These are phyloP conservation scores for Cryptosporidium sp. DNA, from an alignment of 169 alveolate genomes.

Conservation along the genomic window DNA sequence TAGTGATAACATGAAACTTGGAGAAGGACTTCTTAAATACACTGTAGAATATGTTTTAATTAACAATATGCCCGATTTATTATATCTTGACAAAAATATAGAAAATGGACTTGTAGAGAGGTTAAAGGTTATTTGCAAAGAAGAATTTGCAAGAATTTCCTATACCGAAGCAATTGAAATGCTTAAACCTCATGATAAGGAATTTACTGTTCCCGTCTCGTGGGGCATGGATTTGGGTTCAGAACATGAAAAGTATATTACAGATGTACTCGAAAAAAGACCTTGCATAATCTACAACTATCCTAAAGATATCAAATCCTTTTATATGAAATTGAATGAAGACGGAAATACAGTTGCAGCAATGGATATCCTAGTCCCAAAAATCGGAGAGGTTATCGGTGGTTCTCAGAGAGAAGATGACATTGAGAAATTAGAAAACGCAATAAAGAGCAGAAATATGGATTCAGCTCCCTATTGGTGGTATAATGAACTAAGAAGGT, in stretches of 20 bases:
- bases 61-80: slow-evolving; percentile 93
- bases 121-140: slow-evolving; percentile 86
- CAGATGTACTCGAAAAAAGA: slow-evolving; percentile 95
- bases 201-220: slow-evolving; percentile 55
- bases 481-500: slow-evolving; percentile 93
- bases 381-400: slow-evolving; percentile 98
- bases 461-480: slow-evolving; percentile 89
- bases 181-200: slow-evolving; percentile 83
- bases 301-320: slow-evolving; percentile 97
- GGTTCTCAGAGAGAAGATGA: slow-evolving; percentile 99
- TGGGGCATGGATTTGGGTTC: slow-evolving; percentile 99
- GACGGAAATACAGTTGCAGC: slow-evolving; percentile 97
- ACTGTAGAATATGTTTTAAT: slow-evolving; percentile 91
- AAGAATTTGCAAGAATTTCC: slow-evolving; percentile 94
- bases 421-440: slow-evolving; percentile 88
- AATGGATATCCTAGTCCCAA: slow-evolving; percentile 97
- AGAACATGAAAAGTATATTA: slow-evolving; percentile 96
- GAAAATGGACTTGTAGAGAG: slow-evolving; percentile 92
- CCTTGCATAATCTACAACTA: slow-evolving; percentile 98
- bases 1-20: slow-evolving; percentile 94
- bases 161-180: slow-evolving; percentile 97
- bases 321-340: slow-evolving; percentile 95
- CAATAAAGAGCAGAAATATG: slow-evolving; percentile 91
- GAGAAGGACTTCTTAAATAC: slow-evolving; percentile 96
- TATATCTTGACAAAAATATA: slow-evolving; percentile 87